Percentiles rank a stretch among this genome's conserved stretches.
phyloP scores from a whole-genome alignment of 495 filamentous ascomycete genomes.

The Xylaria longipes region DNA sequence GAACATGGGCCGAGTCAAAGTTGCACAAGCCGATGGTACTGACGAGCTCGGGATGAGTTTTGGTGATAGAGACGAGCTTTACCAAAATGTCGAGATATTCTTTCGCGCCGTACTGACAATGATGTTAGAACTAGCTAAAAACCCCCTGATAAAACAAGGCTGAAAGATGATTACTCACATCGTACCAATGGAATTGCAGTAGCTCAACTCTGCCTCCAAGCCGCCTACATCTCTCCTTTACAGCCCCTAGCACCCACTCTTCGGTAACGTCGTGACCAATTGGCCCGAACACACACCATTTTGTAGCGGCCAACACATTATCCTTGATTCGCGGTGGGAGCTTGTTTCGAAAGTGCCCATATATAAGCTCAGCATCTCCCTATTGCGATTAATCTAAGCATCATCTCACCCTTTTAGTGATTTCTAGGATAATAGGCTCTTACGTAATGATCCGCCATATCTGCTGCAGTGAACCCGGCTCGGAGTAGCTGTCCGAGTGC shows the following conservation, averaged over 20 bases:
- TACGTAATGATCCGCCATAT: constrained; percentile 59
- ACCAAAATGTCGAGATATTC: constrained; percentile 46
- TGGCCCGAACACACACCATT: constrained; percentile 44
- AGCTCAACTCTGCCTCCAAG: constrained; percentile 48
- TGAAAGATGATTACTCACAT: constrained; percentile 37
- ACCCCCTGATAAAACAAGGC: not conserved
- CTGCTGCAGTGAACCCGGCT: constrained; percentile 32
- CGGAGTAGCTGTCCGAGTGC: constrained; percentile 21
- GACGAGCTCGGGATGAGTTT: constrained; percentile 42
- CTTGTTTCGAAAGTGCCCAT: constrained; percentile 47
- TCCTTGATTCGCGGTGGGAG: constrained; percentile 35
- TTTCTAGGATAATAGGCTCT: not conserved
- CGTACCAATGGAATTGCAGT: constrained; percentile 56
- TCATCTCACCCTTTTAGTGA: not conserved
- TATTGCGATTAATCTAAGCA: constrained; percentile 14
- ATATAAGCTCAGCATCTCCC: constrained; percentile 36
- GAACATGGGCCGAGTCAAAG: constrained; percentile 49
- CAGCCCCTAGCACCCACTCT: constrained; percentile 43
- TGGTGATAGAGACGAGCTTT: constrained; percentile 39
- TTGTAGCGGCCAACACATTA: constrained; percentile 48
- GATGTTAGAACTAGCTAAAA: not conserved
- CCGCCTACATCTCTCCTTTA: constrained; percentile 46
- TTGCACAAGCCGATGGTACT: constrained; percentile 50
- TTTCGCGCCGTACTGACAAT: constrained; percentile 45
- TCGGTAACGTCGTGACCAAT: constrained; percentile 34